Conservation (phyloP, 345 rosid genomes). For the Rhodamnia argentea region DNA sequence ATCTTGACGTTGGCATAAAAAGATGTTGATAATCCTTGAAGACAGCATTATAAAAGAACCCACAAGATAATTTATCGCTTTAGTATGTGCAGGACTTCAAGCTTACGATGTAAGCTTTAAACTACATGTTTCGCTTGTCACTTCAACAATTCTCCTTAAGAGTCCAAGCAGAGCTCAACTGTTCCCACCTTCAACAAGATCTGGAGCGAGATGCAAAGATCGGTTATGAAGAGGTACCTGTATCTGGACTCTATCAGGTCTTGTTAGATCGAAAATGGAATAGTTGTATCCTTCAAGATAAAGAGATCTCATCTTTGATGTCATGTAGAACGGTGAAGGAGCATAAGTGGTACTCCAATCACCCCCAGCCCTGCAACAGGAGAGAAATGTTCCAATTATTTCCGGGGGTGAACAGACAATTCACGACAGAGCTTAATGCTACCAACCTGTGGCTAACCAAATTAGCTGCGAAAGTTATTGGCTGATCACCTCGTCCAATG, state of each 20-base stretch:
- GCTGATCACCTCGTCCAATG: constrained; percentile 78
- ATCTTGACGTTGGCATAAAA: neutral
- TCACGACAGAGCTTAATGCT: neutral
- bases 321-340: constrained; percentile 75
- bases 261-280: constrained; percentile 58
- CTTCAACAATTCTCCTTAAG: neutral
- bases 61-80: neutral
- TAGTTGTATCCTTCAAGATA: constrained; percentile 63
- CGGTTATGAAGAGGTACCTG: constrained; percentile 31
- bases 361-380: constrained; percentile 50
- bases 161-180: neutral
- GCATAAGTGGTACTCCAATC: constrained; percentile 77
- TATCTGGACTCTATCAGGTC: constrained; percentile 47
- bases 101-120: neutral
- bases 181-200: neutral
- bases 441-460: constrained; percentile 62
- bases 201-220: neutral
- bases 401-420: neutral
- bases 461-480: constrained; percentile 62
- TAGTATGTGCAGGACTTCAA: neutral
- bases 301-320: constrained; percentile 62
- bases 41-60: neutral
- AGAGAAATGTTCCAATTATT: neutral
- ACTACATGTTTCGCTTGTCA: neutral
- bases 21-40: neutral